phyloP scores from a whole-genome alignment of 148 eudicot genomes.

The Cornus suecica region DNA sequence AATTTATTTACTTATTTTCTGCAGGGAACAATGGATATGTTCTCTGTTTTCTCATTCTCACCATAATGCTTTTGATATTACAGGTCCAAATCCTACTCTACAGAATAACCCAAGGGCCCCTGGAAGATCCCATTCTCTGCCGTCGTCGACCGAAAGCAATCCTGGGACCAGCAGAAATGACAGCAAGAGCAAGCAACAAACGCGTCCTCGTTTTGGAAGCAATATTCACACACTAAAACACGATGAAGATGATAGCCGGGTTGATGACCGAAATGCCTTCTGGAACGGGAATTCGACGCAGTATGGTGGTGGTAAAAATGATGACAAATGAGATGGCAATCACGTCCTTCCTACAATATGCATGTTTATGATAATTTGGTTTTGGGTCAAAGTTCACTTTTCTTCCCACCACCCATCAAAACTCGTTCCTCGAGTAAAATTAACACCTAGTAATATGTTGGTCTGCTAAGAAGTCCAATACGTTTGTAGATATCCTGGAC shows the following conservation, averaged over 20 bases:
- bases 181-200: conserved; percentile 21
- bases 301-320: conserved; percentile 51
- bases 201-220: conserved; percentile 34
- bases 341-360: neutral
- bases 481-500: neutral
- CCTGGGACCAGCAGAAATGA: conserved; percentile 14
- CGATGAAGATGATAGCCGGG: conserved; percentile 44
- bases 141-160: conserved; percentile 22
- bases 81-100: conserved; percentile 31
- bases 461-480: neutral
- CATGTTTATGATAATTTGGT: neutral
- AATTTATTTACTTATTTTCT: neutral
- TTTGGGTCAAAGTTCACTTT: neutral
- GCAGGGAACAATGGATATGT: neutral
- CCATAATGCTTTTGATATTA: neutral
- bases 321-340: conserved; percentile 26
- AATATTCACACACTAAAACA: conserved; percentile 64
- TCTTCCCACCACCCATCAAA: neutral
- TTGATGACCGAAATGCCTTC: conserved; percentile 38
- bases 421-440: no score
- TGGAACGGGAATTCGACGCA: conserved; percentile 72
- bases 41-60: neutral
- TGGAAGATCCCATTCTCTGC: conserved; percentile 11
- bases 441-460: neutral
- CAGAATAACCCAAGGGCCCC: conserved; percentile 27